These are phyloP conservation scores for Curvularia verruculosa DNA, from an alignment of 2,329 filamentous ascomycete species.

Conservation along the genomic window DNA sequence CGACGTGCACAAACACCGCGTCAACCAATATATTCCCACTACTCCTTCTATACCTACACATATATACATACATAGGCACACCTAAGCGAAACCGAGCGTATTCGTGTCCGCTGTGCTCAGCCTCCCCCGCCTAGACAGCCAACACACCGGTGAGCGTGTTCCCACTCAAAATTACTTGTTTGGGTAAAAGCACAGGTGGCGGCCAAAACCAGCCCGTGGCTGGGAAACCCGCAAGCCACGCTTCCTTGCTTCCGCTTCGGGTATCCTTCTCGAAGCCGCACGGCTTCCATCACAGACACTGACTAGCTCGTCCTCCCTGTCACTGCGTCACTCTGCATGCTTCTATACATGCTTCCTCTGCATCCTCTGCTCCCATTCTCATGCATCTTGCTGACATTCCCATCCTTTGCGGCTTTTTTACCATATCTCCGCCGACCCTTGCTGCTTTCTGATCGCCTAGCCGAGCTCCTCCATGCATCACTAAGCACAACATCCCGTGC, in stretches of 20 bases:
- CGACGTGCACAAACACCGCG: slow-evolving; percentile 6
- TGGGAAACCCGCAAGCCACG: slow-evolving; percentile 2
- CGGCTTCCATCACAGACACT: slow-evolving; percentile 13
- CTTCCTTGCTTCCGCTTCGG: slow-evolving; percentile 11
- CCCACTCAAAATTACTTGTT: not conserved
- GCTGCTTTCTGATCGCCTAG: slow-evolving; percentile 15
- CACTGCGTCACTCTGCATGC: slow-evolving; percentile 4
- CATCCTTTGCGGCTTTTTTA: not conserved
- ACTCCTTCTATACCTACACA: too few species aligned
- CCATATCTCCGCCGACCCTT: slow-evolving; percentile 1
- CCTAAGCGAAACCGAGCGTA: not conserved
- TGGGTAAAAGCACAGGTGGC: not conserved
- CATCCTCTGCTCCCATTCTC: not conserved
- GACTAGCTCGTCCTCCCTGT: slow-evolving; percentile 15
- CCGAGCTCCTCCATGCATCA: slow-evolving; percentile 17
- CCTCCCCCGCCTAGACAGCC: slow-evolving; percentile 9
- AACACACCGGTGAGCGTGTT: not conserved
- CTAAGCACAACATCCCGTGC: slow-evolving; percentile 14
- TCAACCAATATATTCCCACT: slow-evolving; percentile 5
- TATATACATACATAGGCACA: too few species aligned
- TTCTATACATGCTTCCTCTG: slow-evolving; percentile 2
- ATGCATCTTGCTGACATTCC: slow-evolving; percentile 8
- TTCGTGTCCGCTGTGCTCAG: slow-evolving; percentile 1
- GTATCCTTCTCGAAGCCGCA: slow-evolving; percentile 24
- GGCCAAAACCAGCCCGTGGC: not conserved